A percentile compares a stretch with the other conserved stretches of the same genome.
Evolutionary conservation across 2,329 filamentous ascomycete species (phyloP).

Genomic region (Xylaria digitata): DNA sequence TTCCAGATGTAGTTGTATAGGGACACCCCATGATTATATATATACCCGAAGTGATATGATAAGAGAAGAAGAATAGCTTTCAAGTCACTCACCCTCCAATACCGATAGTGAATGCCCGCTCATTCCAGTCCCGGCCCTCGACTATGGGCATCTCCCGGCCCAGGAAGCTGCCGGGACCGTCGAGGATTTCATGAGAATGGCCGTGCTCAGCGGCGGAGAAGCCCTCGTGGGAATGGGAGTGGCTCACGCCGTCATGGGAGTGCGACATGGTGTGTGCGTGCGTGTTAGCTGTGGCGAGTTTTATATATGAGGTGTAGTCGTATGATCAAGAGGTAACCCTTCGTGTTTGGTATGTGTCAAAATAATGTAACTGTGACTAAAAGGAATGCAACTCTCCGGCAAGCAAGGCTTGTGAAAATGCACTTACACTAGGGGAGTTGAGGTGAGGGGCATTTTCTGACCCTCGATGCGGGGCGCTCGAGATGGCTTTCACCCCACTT

Average conservation of each 20-base stretch:
- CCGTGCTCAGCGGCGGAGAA: constrained; percentile 79
- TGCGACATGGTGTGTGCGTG: constrained; percentile 55
- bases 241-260: constrained; percentile 64
- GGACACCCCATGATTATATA: background rate
- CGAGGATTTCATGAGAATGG: constrained; percentile 94
- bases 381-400: constrained; percentile 7
- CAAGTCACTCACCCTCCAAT: constrained; percentile 82
- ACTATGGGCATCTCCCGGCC: constrained; percentile 93
- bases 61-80: background rate
- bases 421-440: constrained; percentile 13
- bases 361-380: constrained; percentile 27
- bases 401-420: background rate
- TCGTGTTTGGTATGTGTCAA: constrained; percentile 28
- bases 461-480: constrained; percentile 23
- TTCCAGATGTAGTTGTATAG: background rate
- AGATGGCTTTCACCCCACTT: constrained; percentile 15
- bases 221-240: constrained; percentile 61
- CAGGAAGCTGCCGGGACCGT: constrained; percentile 90
- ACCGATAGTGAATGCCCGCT: constrained; percentile 94
- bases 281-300: background rate
- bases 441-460: constrained; percentile 27
- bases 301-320: background rate
- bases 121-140: constrained; percentile 86
- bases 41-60: background rate
- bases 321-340: background rate